Conservation (phyloP, 805 yeast genomes). For the Sungouiozyma intestinalis region DNA sequence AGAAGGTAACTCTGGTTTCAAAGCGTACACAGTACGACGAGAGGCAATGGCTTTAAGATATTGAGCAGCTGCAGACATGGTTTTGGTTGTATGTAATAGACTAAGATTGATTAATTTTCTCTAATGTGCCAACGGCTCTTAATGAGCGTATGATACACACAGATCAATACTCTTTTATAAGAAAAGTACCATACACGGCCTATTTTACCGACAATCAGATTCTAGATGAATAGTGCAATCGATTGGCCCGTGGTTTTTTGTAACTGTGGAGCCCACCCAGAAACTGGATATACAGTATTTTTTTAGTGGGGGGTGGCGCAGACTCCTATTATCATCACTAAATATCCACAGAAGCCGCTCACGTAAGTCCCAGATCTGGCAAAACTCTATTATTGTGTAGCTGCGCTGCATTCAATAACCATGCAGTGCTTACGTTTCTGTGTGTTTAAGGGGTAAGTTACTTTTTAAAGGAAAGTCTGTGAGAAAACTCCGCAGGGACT, state of each 20-base stretch:
- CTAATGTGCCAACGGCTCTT: too few species aligned
- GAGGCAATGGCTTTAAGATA: conserved; percentile 28
- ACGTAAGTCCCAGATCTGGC: background rate
- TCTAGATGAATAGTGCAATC: too few species aligned
- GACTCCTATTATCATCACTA: background rate
- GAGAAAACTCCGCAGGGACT: too few species aligned
- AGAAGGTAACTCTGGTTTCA: conserved; percentile 36
- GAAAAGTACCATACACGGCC: too few species aligned
- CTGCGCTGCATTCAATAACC: background rate
- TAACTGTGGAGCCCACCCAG: too few species aligned
- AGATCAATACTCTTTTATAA: too few species aligned
- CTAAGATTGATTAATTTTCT: background rate
- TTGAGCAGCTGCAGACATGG: conserved; percentile 2
- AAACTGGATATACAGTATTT: too few species aligned
- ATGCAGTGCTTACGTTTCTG: background rate
- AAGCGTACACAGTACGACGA: conserved; percentile 40
- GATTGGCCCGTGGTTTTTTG: too few species aligned
- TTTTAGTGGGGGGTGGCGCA: background rate
- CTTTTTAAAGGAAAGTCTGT: too few species aligned
- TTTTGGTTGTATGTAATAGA: background rate
- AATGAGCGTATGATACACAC: too few species aligned
- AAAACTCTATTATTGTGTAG: background rate
- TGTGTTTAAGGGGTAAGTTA: background rate
- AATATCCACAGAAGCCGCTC: background rate
- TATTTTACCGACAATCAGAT: too few species aligned